Percentiles rank a stretch among this genome's conserved stretches.
Evolutionary conservation across 345 rosid species (phyloP).

Genomic region (Linum tenue): DNA sequence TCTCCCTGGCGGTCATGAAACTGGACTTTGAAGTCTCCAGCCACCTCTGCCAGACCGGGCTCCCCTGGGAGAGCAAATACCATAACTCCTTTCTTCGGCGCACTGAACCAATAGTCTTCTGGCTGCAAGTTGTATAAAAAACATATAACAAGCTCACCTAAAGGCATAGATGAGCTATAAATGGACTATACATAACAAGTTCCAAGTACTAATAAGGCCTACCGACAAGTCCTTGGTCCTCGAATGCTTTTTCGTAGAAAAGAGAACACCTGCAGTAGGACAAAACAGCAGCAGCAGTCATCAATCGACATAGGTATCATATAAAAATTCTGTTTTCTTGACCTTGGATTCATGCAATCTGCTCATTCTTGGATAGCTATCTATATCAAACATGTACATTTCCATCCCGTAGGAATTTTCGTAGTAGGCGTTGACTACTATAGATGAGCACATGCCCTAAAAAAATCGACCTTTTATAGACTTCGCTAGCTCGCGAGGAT

Average conservation of each 20-base stretch:
- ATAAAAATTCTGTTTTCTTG: too few species aligned
- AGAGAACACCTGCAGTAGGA: neutral
- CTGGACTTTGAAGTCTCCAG: conserved; percentile 81
- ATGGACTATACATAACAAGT: neutral
- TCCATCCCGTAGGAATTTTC: neutral
- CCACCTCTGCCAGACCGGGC: conserved; percentile 76
- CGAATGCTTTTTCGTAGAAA: conserved; percentile 1
- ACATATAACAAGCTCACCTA: neutral
- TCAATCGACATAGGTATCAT: neutral
- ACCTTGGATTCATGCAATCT: neutral
- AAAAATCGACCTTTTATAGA: too few species aligned
- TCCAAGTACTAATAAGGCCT: neutral
- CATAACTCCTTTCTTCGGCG: conserved; percentile 79
- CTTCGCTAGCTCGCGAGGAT: too few species aligned
- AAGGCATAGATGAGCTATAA: neutral
- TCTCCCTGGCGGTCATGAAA: conserved; percentile 91
- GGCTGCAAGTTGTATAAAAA: conserved; percentile 41
- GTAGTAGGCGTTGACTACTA: neutral
- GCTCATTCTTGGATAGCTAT: neutral
- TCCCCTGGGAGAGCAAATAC: conserved; percentile 93
- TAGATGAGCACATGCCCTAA: neutral
- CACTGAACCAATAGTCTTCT: conserved; percentile 85
- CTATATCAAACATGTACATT: neutral
- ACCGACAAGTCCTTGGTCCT: conserved; percentile 5
- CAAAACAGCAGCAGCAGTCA: neutral